A percentile compares a stretch with the other conserved stretches of the same genome.
These are phyloP conservation scores for Lipomyces spencermartinsiae DNA, from an alignment of 805 yeast species.

Conservation along the genomic window DNA sequence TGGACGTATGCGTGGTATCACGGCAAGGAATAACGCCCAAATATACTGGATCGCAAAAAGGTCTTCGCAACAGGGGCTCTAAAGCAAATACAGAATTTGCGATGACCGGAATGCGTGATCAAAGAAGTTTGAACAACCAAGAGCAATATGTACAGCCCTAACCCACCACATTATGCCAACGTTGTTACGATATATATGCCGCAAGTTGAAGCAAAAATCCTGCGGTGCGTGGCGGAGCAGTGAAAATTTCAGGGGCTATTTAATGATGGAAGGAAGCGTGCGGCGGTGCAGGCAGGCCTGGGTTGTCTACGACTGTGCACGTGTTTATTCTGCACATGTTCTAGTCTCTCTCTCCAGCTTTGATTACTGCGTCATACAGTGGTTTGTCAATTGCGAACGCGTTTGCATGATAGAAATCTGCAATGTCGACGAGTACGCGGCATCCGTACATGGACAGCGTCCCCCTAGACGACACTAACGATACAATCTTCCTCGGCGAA, in stretches of 20 bases:
- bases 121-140: neutral
- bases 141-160: neutral
- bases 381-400: neutral
- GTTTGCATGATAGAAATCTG: neutral
- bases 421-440: constrained; percentile 16
- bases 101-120: neutral
- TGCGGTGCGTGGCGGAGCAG: too few relatives aligned
- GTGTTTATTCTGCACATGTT: neutral
- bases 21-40: neutral
- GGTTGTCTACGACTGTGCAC: neutral
- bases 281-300: neutral
- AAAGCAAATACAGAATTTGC: neutral
- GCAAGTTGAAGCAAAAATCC: neutral
- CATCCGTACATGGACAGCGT: constrained; percentile 34
- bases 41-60: neutral
- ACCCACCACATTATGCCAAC: too few relatives aligned
- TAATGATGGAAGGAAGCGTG: neutral
- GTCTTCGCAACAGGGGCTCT: too few relatives aligned
- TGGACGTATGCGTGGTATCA: neutral
- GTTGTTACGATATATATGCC: neutral
- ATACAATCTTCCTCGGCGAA: constrained; percentile 35
- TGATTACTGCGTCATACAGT: neutral
- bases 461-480: constrained; percentile 37
- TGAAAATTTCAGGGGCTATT: neutral
- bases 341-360: neutral